These are phyloP conservation scores for Saccharomyces hybrid DNA, from an alignment of 1,139 yeast genomes.

Conservation along the genomic window DNA sequence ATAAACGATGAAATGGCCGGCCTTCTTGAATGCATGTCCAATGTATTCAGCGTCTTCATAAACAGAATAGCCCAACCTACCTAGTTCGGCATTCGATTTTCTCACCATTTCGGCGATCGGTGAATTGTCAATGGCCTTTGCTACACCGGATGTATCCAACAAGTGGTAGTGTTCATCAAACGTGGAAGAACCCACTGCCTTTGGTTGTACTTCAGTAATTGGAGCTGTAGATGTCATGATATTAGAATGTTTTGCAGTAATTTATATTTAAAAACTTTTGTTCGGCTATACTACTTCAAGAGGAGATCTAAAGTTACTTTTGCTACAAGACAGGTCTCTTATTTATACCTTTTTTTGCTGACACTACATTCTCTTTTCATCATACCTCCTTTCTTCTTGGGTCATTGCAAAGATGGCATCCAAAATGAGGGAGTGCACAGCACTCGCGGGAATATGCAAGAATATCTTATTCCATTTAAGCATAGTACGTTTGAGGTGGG, in stretches of 20 bases:
- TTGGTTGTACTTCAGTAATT: conserved; percentile 12
- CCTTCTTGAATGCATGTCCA: conserved; percentile 20
- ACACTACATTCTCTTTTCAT: not conserved
- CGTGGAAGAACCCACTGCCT: conserved; percentile 26
- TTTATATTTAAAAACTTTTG: not conserved
- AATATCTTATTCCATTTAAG: not conserved
- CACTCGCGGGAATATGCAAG: not conserved
- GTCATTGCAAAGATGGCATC: not conserved
- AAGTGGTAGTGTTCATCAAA: conserved; percentile 29
- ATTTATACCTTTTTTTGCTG: not conserved
- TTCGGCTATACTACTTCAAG: not conserved
- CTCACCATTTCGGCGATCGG: conserved; percentile 20
- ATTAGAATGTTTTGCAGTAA: not conserved
- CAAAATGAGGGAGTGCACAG: not conserved
- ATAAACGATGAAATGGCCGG: conserved; percentile 25
- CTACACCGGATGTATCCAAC: conserved; percentile 28
- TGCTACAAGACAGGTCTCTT: not conserved
- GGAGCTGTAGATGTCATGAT: not conserved
- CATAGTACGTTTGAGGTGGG: not conserved
- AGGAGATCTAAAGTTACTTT: not conserved
- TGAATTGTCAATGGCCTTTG: conserved; percentile 18
- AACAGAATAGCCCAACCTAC: conserved; percentile 24
- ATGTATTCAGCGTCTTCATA: conserved; percentile 19
- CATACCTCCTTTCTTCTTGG: not conserved
- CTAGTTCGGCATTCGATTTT: conserved; percentile 20